Conservation (phyloP, 305 asterid species). For the Solanum aculeatissimum region DNA sequence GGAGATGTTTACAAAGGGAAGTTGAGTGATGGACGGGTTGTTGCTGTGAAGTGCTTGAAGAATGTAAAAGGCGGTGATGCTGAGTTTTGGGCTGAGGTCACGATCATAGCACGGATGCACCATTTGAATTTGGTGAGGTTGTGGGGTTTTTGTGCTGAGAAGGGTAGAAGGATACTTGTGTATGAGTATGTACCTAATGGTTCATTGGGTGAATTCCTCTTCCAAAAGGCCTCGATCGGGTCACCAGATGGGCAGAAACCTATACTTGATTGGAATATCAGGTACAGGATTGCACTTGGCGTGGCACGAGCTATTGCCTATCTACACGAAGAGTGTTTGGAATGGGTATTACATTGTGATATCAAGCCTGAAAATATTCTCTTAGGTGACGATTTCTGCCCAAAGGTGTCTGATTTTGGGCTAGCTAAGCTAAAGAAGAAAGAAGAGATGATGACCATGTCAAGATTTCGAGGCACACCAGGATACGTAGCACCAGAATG, state of each 20-base stretch:
- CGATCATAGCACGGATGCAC: constrained; percentile 85
- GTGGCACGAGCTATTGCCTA: constrained; percentile 87
- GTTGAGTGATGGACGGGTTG: constrained; percentile 60
- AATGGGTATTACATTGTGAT: constrained; percentile 90
- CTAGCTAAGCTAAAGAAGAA: constrained; percentile 74
- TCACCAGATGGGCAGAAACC: constrained; percentile 20
- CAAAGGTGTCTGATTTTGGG: constrained; percentile 88
- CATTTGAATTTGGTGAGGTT: constrained; percentile 75
- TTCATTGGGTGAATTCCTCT: constrained; percentile 60
- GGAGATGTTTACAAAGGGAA: constrained; percentile 67
- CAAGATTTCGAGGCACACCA: constrained; percentile 58
- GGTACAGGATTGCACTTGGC: constrained; percentile 75
- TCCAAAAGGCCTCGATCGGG: constrained; percentile 17
- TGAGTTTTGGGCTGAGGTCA: constrained; percentile 86
- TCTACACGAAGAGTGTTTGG: constrained; percentile 89
- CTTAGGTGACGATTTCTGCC: constrained; percentile 79
- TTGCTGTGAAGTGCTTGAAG: constrained; percentile 65
- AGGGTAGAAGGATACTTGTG: constrained; percentile 49
- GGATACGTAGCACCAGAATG: constrained; percentile 91
- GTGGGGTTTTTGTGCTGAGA: constrained; percentile 93
- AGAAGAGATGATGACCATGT: constrained; percentile 53
- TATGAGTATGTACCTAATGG: constrained; percentile 80
- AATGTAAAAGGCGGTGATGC: constrained; percentile 50
- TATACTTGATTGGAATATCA: constrained; percentile 58
- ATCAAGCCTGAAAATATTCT: constrained; percentile 89